Conservation (phyloP, 148 eudicot species). For the Amaranthus palmeri region DNA sequence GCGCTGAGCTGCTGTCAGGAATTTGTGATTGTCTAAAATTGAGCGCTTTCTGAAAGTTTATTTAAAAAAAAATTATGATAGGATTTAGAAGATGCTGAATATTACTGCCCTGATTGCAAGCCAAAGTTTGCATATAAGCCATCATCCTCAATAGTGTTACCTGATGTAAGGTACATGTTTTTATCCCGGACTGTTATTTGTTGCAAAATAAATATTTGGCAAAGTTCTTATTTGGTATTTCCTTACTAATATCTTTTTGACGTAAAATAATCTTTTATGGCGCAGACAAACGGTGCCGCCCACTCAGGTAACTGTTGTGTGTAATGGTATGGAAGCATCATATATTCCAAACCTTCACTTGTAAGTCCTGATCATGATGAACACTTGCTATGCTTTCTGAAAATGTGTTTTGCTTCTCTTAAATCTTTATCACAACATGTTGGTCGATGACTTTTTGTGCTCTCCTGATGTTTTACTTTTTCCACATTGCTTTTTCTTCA, state of each 20-base stretch:
- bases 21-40: background rate
- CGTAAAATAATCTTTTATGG: conserved; percentile 7
- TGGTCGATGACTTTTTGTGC: background rate
- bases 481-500: conserved; percentile 26
- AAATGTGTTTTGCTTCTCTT: background rate
- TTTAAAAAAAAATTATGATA: background rate
- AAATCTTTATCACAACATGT: background rate
- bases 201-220: background rate
- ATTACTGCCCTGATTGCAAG: conserved; percentile 88
- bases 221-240: background rate
- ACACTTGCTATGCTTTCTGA: background rate
- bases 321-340: conserved; percentile 72
- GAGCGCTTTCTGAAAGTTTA: background rate
- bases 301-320: conserved; percentile 62
- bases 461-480: conserved; percentile 6
- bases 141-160: conserved; percentile 24
- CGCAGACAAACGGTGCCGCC: conserved; percentile 38
- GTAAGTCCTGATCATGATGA: conserved; percentile 39
- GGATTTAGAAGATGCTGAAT: conserved; percentile 51
- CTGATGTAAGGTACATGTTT: conserved; percentile 42
- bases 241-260: background rate
- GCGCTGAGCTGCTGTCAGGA: background rate
- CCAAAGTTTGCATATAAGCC: conserved; percentile 35
- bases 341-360: conserved; percentile 66
- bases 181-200: background rate